phyloP scores from a whole-genome alignment of 495 filamentous ascomycete species.

The Hypoxylon subgilvum region DNA sequence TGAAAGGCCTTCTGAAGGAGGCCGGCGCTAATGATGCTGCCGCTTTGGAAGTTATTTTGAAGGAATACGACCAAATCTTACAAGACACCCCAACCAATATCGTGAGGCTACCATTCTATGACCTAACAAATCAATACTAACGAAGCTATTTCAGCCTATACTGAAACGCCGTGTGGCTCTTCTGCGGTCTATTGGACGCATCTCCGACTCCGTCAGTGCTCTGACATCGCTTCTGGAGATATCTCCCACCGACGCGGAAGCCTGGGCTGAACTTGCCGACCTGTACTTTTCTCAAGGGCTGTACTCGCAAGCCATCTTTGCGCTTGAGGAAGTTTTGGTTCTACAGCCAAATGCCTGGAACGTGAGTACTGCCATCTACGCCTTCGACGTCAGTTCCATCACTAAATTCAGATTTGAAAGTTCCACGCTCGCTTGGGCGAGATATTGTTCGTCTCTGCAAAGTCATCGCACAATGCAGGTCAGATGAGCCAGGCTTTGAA shows the following conservation, averaged over 20 bases:
- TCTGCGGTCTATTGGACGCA: slow-evolving; percentile 70
- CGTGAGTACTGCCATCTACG: slow-evolving; percentile 58
- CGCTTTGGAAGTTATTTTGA: slow-evolving; percentile 69
- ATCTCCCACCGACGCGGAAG: slow-evolving; percentile 88
- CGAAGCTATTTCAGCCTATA: slow-evolving; percentile 64
- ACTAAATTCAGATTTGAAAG: slow-evolving; percentile 51
- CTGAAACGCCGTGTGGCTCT: slow-evolving; percentile 85
- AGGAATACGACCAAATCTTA: slow-evolving; percentile 77
- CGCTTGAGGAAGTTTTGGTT: slow-evolving; percentile 87
- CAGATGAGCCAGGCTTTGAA: slow-evolving; percentile 73
- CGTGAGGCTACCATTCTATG: slow-evolving; percentile 54
- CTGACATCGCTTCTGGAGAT: slow-evolving; percentile 77
- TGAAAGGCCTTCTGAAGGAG: slow-evolving; percentile 84
- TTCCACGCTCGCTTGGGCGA: slow-evolving; percentile 90
- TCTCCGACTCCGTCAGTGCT: slow-evolving; percentile 73
- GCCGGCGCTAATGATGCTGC: slow-evolving; percentile 70
- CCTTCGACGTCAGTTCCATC: slow-evolving; percentile 4
- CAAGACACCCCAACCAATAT: slow-evolving; percentile 79
- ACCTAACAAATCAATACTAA: slow-evolving; percentile 28
- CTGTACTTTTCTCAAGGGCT: slow-evolving; percentile 79
- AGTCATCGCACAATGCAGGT: slow-evolving; percentile 54
- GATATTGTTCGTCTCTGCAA: slow-evolving; percentile 71
- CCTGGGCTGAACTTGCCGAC: slow-evolving; percentile 90
- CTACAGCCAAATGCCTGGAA: slow-evolving; percentile 95
- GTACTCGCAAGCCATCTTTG: slow-evolving; percentile 81